These are phyloP conservation scores for Colletotrichum endophyticum DNA, from an alignment of 2,329 filamentous ascomycete species.

Conservation along the genomic window DNA sequence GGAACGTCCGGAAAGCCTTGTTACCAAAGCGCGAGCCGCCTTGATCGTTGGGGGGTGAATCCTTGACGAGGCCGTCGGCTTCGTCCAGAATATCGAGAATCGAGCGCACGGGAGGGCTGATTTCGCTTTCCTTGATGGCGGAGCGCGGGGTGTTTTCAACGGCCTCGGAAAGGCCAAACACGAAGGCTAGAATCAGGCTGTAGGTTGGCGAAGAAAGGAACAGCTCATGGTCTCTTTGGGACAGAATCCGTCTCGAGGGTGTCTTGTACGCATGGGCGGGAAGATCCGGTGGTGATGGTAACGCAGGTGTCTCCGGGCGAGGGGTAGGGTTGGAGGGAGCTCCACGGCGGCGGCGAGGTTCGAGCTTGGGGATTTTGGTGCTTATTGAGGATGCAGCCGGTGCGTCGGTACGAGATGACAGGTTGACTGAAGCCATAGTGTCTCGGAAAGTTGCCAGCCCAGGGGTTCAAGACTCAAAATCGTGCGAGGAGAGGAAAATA, in stretches of 20 bases:
- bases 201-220: slow-evolving; percentile 82
- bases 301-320: slow-evolving; percentile 75
- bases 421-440: slow-evolving; percentile 3
- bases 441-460: not conserved
- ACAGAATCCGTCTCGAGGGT: slow-evolving; percentile 83
- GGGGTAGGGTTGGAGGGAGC: slow-evolving; percentile 62
- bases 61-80: slow-evolving; percentile 68
- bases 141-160: slow-evolving; percentile 75
- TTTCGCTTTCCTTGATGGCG: slow-evolving; percentile 56
- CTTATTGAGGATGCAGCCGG: not conserved
- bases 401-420: not conserved
- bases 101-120: slow-evolving; percentile 64
- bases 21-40: slow-evolving; percentile 94
- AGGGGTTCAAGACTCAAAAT: not conserved
- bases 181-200: slow-evolving; percentile 78
- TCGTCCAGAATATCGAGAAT: slow-evolving; percentile 75
- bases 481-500: not conserved
- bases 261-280: slow-evolving; percentile 64
- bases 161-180: slow-evolving; percentile 85
- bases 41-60: slow-evolving; percentile 82
- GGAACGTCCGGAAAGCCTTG: slow-evolving; percentile 83
- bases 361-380: slow-evolving; percentile 65
- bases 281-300: slow-evolving; percentile 71
- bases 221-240: slow-evolving; percentile 76
- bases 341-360: slow-evolving; percentile 64